Evolutionary conservation across 2,329 filamentous ascomycete genomes (phyloP), one percentile per base, ranked within the genome.

Genomic region (Myriosclerotinia curreyana): DNA sequence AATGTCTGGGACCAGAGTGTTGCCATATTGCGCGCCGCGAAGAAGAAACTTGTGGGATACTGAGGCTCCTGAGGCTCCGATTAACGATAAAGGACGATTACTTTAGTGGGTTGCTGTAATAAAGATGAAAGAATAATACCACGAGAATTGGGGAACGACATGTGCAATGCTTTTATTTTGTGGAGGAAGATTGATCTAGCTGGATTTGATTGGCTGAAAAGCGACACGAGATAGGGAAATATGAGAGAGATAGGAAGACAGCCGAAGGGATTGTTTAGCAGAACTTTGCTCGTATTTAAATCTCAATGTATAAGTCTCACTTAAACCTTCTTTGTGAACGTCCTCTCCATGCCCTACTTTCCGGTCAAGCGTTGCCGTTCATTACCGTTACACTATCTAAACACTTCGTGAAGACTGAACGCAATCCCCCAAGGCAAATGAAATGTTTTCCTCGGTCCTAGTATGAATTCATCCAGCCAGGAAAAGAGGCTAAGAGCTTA

Each of bases 1-100:
- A 55, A 59, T 17, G 55, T 66, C 17, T 66, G 49, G 49, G 55
- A 64, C 11, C 53, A 66, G 38, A 66, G 65, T 46, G 22, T 66
- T 17, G 44, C 52, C 12, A 22, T 61, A 22, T 56, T 66, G 34
- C 40, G 63, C 42, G 56, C 65, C 0, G 65, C 62, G 15, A 64
- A 64, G 31, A 64, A 60, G 40, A 48, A 58, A 28, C 42, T 64
- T 22, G 34, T 66, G 36, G 65, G 61, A 38, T 64, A 64, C 20
- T 65, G 12, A 60, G 5, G 31, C 15, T 20, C 42, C 36, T 22
- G 12, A 25, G 15, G n/a, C 31, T 36, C 25, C 14, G 15, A 5
- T 31, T 25, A 8, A 15, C 15, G n/a, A 4, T 4, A 49, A 25
- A 5, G n/a, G 9, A n/a, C 3, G 15, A 20, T 28, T 9, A 9